Base-by-base conservation (phyloP, 768 basidiomycete species). In the Fistulinella prunicolor region DNA sequence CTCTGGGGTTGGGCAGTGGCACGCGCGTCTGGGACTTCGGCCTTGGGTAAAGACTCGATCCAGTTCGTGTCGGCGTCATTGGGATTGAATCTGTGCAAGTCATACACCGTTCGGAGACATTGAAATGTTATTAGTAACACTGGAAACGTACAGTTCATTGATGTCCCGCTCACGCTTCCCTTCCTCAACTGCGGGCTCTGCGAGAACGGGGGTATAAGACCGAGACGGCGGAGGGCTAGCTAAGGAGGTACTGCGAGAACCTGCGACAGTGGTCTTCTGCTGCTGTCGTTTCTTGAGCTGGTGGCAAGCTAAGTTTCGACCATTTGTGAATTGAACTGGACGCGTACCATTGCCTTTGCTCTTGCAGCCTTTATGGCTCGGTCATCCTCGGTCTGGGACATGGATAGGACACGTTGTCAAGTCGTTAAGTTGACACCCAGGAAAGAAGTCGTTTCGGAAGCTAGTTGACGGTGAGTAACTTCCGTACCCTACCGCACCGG, bases 201-300 rank as follows among this genome's bases (percentile, higher is more conserved):
- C 70, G 30, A 63, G 74, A 22, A 72, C 71, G n/a, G 81, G 81
- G 20, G 83, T 80, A 50, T 77, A 73, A 2, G 79, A 71, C 53
- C 76, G 64, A 38, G 75, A 76, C 6, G 72, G 70, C 14, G 79
- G 73, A 9, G 74, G 74, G 48, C 73, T 75, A 26, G 73, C 71
- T 42, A 71, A 64, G 28, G 60, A 62, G 38, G 42, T 36, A 61
- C 50, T 54, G 61, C 61, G 64, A 53, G 50, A 42, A 46, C 73
- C 79, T 39, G 71, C 73, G 23, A 42, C 52, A 20, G 44, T 9
- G 34, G 73, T 73, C 66, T 87, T 89, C 71, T 86, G 80, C 58
- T 83, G 83, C 55, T 86, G 86, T 50, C 85, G 79, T 68, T 87
- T 89, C 76, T 90, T 89, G 64, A 91, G 76, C 88, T 91, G n/a